Conservation (phyloP, 495 filamentous ascomycete species). For the Penicillium lagena region DNA sequence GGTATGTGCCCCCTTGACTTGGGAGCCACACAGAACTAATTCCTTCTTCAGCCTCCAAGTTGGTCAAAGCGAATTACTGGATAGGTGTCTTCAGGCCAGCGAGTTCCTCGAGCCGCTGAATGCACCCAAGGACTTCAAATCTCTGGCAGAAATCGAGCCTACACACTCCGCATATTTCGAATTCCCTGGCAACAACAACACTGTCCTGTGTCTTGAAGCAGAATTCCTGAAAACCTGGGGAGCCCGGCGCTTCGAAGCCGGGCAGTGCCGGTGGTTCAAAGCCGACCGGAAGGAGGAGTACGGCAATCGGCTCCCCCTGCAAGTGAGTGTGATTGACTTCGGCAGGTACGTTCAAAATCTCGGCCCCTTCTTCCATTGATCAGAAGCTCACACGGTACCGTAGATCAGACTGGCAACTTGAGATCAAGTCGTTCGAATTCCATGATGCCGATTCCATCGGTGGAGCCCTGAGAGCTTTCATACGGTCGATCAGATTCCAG, state of each 20-base stretch:
- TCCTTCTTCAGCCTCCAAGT: conserved; percentile 16
- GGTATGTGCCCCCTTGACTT: conserved; percentile 20
- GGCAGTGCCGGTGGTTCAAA: conserved; percentile 28
- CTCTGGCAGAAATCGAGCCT: conserved; percentile 19
- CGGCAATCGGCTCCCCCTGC: conserved; percentile 17
- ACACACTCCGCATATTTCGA: conserved; percentile 37
- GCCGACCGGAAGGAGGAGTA: not conserved
- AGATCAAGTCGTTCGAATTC: conserved; percentile 29
- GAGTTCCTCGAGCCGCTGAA: conserved; percentile 44
- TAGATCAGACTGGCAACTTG: conserved; percentile 36
- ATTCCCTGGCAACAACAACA: conserved; percentile 22
- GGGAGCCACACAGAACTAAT: not conserved
- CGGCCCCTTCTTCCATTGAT: not conserved
- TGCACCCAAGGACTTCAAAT: conserved; percentile 16
- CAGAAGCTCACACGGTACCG: not conserved
- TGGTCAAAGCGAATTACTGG: conserved; percentile 15
- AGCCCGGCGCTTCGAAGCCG: conserved; percentile 23
- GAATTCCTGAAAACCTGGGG: conserved; percentile 20
- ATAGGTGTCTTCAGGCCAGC: conserved; percentile 17
- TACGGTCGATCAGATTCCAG: conserved; percentile 16
- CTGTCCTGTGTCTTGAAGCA: conserved; percentile 30
- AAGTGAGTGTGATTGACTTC: conserved; percentile 30
- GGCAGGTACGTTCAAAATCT: conserved; percentile 15
- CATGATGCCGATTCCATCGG: conserved; percentile 18
- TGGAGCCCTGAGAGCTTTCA: conserved; percentile 17